phyloP scores from a whole-genome alignment of 2,329 filamentous ascomycete genomes.

The Xylariaceae sp. region DNA sequence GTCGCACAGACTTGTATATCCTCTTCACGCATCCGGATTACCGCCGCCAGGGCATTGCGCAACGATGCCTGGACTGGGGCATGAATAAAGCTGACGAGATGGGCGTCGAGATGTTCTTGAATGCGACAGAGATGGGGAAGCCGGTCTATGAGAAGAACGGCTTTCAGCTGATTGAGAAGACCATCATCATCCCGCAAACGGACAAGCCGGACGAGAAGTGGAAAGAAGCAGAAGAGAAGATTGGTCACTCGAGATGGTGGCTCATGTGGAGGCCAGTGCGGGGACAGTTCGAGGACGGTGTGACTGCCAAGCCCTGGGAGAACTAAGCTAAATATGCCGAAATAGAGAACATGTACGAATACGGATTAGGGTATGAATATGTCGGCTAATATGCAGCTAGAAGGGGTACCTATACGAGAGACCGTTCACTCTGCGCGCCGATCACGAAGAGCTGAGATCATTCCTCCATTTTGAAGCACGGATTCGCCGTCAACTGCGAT shows the following conservation, averaged over 20 bases:
- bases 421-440: too few species aligned
- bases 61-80: constrained; percentile 26
- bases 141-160: constrained; percentile 24
- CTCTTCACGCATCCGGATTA: constrained; percentile 26
- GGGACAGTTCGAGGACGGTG: neutral
- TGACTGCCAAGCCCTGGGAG: neutral
- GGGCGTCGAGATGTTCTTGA: constrained; percentile 24
- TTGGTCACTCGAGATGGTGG: constrained; percentile 31
- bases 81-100: constrained; percentile 23
- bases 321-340: neutral
- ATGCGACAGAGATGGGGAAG: constrained; percentile 20
- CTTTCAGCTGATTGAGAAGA: constrained; percentile 23
- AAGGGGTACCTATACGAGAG: too few species aligned
- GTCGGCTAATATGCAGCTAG: too few species aligned
- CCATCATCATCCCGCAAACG: constrained; percentile 20
- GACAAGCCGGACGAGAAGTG: constrained; percentile 24
- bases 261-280: constrained; percentile 15
- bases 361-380: too few species aligned
- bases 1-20: constrained; percentile 6
- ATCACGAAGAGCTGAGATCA: too few species aligned
- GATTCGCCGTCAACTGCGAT: too few species aligned
- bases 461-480: too few species aligned
- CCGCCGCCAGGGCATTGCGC: constrained; percentile 20
- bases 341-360: too few species aligned
- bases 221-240: constrained; percentile 35